Evolutionary conservation across 257 asterid genomes (phyloP).

Genomic region (Capsicum baccatum): DNA sequence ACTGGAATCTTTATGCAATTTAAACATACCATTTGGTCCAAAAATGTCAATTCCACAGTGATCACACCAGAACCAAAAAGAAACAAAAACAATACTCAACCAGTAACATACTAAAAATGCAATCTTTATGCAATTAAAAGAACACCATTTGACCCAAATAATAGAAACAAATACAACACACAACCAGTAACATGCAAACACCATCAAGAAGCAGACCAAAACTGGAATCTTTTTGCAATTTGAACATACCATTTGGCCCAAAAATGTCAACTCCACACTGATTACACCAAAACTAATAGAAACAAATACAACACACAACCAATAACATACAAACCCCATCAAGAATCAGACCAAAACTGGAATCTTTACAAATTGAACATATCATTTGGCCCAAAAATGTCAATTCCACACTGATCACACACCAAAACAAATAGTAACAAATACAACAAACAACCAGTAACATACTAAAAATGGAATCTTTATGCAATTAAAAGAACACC

Average conservation of each 20-base stretch:
- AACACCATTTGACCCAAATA: neutral
- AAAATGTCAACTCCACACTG: neutral
- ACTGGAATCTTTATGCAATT: slow-evolving; percentile 2
- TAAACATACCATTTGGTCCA: neutral
- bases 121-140: neutral
- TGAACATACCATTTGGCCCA: neutral
- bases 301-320: neutral
- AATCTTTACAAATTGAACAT: neutral
- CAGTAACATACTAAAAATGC: too few species aligned
- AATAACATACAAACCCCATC: neutral
- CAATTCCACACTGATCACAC: neutral
- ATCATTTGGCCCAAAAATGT: neutral
- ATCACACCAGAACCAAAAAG: neutral
- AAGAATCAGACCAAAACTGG: neutral
- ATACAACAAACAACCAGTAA: too few species aligned
- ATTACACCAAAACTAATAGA: neutral
- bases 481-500: neutral
- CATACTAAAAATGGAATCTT: neutral
- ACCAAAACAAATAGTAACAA: neutral
- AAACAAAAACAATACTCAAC: neutral
- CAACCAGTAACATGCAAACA: neutral
- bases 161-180: neutral
- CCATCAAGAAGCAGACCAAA: neutral
- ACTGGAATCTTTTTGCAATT: neutral
- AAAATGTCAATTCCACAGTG: neutral